Evolutionary conservation across 176 grass and related monocot species (phyloP).

Genomic region (Musa beccarii): DNA sequence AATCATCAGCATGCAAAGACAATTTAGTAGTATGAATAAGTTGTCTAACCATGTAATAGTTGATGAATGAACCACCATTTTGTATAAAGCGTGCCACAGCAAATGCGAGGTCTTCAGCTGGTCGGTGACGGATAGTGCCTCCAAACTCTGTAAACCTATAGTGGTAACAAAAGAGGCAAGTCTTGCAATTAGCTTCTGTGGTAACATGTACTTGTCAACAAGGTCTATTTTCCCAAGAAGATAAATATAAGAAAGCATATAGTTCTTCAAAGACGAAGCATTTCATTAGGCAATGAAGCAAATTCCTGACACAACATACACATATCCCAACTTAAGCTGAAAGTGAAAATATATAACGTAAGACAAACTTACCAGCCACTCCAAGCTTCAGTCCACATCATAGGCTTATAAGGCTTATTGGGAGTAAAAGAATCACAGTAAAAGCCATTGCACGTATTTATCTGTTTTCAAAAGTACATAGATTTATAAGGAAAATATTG

Average conservation of each 20-base stretch:
- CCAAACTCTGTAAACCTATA: constrained; percentile 94
- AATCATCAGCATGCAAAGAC: not conserved
- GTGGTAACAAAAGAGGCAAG: not conserved
- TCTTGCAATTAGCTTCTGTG: no score
- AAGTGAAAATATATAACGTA: not conserved
- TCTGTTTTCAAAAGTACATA: constrained; percentile 29
- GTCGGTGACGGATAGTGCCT: constrained; percentile 74
- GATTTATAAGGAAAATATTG: not conserved
- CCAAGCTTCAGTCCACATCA: constrained; percentile 99
- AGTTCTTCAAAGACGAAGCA: no score
- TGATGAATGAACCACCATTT: constrained; percentile 98
- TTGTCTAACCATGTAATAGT: constrained; percentile 85
- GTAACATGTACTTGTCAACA: no score
- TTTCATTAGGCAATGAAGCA: not conserved
- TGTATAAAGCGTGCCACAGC: constrained; percentile 85
- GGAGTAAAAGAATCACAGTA: constrained; percentile 92
- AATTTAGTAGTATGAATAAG: not conserved
- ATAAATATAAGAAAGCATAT: no score
- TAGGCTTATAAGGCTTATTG: constrained; percentile 73
- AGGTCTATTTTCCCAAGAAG: no score
- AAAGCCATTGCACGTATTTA: constrained; percentile 98
- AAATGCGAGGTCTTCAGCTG: constrained; percentile 87
- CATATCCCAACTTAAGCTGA: constrained; percentile 3
- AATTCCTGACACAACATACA: constrained; percentile 4
- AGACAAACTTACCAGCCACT: constrained; percentile 65